Conservation (phyloP, 352 stramenopile species). For the Pseudoperonospora humuli region DNA sequence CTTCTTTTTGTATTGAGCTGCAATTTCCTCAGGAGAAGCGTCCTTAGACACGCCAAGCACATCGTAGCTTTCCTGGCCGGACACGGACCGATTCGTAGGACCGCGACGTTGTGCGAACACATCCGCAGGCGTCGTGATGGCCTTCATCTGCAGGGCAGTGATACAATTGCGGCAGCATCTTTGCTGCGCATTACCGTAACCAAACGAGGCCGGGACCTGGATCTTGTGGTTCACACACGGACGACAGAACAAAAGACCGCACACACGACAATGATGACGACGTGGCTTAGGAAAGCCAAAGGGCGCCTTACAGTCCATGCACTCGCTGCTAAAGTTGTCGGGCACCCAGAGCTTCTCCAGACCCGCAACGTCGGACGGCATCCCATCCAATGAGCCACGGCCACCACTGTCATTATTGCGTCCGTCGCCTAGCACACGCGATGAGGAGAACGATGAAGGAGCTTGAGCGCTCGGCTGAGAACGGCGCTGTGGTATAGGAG, state of each 20-base stretch:
- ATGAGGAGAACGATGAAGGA: constrained; percentile 3
- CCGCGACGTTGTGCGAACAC: constrained; percentile 78
- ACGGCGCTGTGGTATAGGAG: constrained; percentile 18
- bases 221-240: constrained; percentile 83
- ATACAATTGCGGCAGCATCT: constrained; percentile 78
- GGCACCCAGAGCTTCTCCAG: constrained; percentile 84
- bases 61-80: constrained; percentile 45
- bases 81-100: constrained; percentile 37
- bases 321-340: constrained; percentile 82
- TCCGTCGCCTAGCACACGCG: constrained; percentile 25
- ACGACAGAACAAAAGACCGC: constrained; percentile 74
- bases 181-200: constrained; percentile 67
- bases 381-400: constrained; percentile 45
- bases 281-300: constrained; percentile 79
- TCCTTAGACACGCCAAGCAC: constrained; percentile 62
- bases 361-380: constrained; percentile 50
- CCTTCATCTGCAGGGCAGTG: constrained; percentile 78
- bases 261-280: constrained; percentile 82
- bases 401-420: constrained; percentile 23
- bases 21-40: constrained; percentile 63
- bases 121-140: constrained; percentile 77
- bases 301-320: constrained; percentile 80
- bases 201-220: constrained; percentile 67
- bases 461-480: constrained; percentile 5
- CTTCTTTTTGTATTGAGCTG: constrained; percentile 69